Evolutionary conservation across 2,329 filamentous ascomycete genomes (phyloP), one percentile per base, ranked within the genome.

Genomic region (Paecilomyces sp.): DNA sequence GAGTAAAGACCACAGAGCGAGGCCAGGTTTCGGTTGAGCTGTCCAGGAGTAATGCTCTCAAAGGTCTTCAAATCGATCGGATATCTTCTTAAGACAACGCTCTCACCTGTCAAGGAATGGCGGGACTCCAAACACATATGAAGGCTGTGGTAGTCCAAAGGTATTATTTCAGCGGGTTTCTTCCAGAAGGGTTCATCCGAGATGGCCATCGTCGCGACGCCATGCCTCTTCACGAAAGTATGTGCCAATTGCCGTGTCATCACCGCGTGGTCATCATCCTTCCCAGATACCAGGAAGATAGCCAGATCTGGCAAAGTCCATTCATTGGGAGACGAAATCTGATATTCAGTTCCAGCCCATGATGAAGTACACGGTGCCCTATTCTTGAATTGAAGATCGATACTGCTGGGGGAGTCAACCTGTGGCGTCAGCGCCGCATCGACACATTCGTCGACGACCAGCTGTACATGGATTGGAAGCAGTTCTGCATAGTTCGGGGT

Each of bases 11-110:
- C 67, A 50, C 70, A 71, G 41, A 79, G 68, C 24, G 74, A 78
- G 31, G 78, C 77, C 25, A 81, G 64, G 59, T 80, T 79, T 34
- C 75, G 70, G 63, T 80, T 80, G 30, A 81, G 69, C 55, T 80
- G 77, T 12, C 72, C 66, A 12, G 78, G 74, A 13, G 78, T 73
- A 61, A 81, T 78, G 59, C 74, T 78, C 63, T 80, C 70, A 57
- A 81, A 81, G 0, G 76, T 79, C 61, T 73, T 71, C 54, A 81
- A 62, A 61, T 81, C 78, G 59, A 81, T 77, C 13, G 79, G 79
- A 60, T 69, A 79, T 52, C 69, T 73, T 64, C 67, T 69, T 41
- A 76, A 57, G 18, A 77, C 68, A 11, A 65, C 64, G 2, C 63
- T 70, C 56, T 73, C 70, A 5, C 74, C 74, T 18, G 70, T 74